These are phyloP conservation scores for Sarocladium brachiariae DNA, from an alignment of 2,329 filamentous ascomycete genomes.

Conservation along the genomic window DNA sequence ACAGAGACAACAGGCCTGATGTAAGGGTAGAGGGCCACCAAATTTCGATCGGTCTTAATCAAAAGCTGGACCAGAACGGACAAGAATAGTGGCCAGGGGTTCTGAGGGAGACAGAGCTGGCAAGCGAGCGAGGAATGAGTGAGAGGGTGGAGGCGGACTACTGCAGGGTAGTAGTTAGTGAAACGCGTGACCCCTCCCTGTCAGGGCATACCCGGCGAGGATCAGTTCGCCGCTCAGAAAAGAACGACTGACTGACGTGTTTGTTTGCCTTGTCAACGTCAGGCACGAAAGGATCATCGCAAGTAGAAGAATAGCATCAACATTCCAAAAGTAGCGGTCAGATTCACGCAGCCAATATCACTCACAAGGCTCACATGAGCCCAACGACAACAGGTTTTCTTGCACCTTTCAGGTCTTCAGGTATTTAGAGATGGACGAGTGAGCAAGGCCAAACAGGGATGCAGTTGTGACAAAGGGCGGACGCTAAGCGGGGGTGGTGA, in stretches of 20 bases:
- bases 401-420: background rate
- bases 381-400: background rate
- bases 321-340: slow-evolving; percentile 7
- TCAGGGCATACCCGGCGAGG: background rate
- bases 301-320: background rate
- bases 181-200: slow-evolving; percentile 1
- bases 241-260: background rate
- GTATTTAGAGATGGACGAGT: slow-evolving; percentile 6
- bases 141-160: background rate
- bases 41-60: background rate
- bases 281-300: background rate
- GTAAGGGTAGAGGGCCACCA: background rate
- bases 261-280: background rate
- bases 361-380: slow-evolving; percentile 1
- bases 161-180: slow-evolving; percentile 2
- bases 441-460: slow-evolving; percentile 6
- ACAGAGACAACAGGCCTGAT: background rate
- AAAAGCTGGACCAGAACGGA: background rate
- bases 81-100: slow-evolving; percentile 5
- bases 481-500: slow-evolving; percentile 4
- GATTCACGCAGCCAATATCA: slow-evolving; percentile 2
- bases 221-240: background rate
- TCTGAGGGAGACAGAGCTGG: background rate
- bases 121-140: background rate
- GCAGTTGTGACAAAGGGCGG: slow-evolving; percentile 7